Percentiles rank a stretch among this genome's conserved stretches.
phyloP scores from a whole-genome alignment of 257 asterid genomes.

The Nicotiana noctiflora region DNA sequence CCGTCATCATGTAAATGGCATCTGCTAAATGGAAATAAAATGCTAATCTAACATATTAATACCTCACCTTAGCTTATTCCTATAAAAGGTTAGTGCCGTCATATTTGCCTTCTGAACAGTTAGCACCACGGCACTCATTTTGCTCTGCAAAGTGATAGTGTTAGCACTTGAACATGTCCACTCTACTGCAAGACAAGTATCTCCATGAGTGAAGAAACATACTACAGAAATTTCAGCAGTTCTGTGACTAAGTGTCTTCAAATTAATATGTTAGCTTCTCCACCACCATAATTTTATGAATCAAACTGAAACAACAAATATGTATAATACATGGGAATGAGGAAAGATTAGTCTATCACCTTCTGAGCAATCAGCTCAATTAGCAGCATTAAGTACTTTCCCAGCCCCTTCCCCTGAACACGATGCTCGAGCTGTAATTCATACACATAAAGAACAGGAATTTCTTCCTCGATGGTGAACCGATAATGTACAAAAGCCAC shows the following conservation, averaged over 20 bases:
- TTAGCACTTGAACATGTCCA: neutral
- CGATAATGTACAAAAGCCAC: slow-evolving; percentile 88
- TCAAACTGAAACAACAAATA: neutral
- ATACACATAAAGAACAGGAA: slow-evolving; percentile 84
- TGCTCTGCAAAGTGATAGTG: slow-evolving; percentile 35
- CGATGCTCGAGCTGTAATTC: slow-evolving; percentile 77
- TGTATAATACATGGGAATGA: neutral
- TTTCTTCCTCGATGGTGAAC: slow-evolving; percentile 73
- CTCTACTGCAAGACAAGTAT: neutral
- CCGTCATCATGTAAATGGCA: neutral
- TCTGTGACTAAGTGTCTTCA: neutral
- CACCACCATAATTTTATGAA: neutral
- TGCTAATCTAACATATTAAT: neutral
- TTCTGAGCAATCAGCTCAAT: slow-evolving; percentile 73
- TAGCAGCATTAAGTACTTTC: slow-evolving; percentile 66
- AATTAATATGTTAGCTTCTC: neutral
- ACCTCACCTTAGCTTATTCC: slow-evolving; percentile 47
- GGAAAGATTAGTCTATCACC: slow-evolving; percentile 27
- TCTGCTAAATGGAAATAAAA: neutral
- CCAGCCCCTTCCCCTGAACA: slow-evolving; percentile 86
- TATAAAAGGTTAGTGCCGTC: slow-evolving; percentile 68
- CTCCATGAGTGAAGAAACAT: neutral
- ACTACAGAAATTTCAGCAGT: neutral
- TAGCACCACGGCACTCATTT: slow-evolving; percentile 79
- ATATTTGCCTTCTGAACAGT: slow-evolving; percentile 78